Evolutionary conservation across 2,329 filamentous ascomycete genomes (phyloP).

Genomic region (Huntiella savannae): DNA sequence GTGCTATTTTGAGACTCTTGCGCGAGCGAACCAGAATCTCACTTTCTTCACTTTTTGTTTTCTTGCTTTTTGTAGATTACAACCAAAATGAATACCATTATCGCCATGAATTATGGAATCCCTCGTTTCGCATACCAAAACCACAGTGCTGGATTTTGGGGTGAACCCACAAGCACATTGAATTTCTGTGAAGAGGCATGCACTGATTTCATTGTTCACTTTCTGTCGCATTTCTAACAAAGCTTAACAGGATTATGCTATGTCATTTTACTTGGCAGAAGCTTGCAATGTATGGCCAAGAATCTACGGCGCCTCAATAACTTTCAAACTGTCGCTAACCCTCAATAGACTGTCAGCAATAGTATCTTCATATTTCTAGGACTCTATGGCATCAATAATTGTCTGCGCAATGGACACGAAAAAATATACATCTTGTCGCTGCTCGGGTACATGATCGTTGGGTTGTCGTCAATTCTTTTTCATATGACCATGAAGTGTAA

Average conservation of each 20-base stretch:
- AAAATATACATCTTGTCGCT: slow-evolving; percentile 52
- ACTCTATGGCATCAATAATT: slow-evolving; percentile 54
- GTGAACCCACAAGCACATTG: slow-evolving; percentile 49
- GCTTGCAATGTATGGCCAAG: slow-evolving; percentile 38
- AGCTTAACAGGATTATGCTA: slow-evolving; percentile 37
- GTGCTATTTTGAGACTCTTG: too few relatives aligned
- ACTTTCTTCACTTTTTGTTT: too few relatives aligned
- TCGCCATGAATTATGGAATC: background rate
- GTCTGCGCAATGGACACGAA: slow-evolving; percentile 53
- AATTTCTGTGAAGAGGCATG: slow-evolving; percentile 66
- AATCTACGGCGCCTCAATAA: background rate
- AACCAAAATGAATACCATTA: too few relatives aligned
- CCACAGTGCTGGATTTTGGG: slow-evolving; percentile 36
- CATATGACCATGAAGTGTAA: slow-evolving; percentile 37
- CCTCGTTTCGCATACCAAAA: background rate
- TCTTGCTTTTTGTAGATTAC: too few relatives aligned
- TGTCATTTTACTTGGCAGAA: slow-evolving; percentile 56
- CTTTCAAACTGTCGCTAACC: background rate
- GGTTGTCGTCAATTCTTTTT: slow-evolving; percentile 36
- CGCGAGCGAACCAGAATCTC: too few relatives aligned
- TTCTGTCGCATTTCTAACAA: background rate
- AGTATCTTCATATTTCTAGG: slow-evolving; percentile 64
- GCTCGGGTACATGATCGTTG: slow-evolving; percentile 33
- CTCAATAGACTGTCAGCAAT: slow-evolving; percentile 59
- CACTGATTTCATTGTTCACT: slow-evolving; percentile 8